These are phyloP conservation scores for Mycena chlorophos DNA, from an alignment of 768 basidiomycete genomes.

Conservation along the genomic window DNA sequence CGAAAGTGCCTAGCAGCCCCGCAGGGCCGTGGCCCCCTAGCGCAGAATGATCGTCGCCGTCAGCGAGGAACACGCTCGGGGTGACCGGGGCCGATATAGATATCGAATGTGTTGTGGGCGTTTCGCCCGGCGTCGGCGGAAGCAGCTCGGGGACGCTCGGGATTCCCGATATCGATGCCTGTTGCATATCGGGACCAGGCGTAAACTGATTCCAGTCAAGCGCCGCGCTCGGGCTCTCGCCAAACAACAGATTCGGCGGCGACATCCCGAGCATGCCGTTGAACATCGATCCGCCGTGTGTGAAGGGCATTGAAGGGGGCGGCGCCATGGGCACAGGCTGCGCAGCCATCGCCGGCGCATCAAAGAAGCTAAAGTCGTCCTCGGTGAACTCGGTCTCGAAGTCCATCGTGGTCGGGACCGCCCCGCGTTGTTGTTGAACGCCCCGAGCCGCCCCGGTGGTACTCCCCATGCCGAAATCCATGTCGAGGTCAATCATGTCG, in stretches of 20 bases:
- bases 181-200: constrained; percentile 31
- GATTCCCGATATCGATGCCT: constrained; percentile 20
- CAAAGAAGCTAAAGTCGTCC: constrained; percentile 89
- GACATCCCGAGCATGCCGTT: constrained; percentile 28
- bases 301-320: constrained; percentile 1
- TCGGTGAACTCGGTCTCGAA: constrained; percentile 75
- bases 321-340: constrained; percentile 1
- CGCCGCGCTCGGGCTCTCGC: constrained; percentile 22
- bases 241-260: constrained; percentile 25
- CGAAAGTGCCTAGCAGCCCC: constrained; percentile 45
- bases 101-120: constrained; percentile 41
- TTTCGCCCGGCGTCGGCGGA: constrained; percentile 53
- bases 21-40: constrained; percentile 17
- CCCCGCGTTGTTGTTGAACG: neutral
- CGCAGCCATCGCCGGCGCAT: constrained; percentile 42
- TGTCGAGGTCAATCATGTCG: constrained; percentile 29
- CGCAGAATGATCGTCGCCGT: constrained; percentile 24
- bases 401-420: constrained; percentile 32
- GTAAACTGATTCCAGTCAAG: constrained; percentile 18
- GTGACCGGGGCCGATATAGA: constrained; percentile 44
- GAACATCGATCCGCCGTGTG: neutral
- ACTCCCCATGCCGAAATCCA: constrained; percentile 19
- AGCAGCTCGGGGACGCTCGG: constrained; percentile 41
- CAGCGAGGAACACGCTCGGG: constrained; percentile 50
- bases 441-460: neutral